Percentiles rank a stretch among this genome's conserved stretches.
Conservation (phyloP, 1,139 yeast species). For the Candida labiduridarum region DNA sequence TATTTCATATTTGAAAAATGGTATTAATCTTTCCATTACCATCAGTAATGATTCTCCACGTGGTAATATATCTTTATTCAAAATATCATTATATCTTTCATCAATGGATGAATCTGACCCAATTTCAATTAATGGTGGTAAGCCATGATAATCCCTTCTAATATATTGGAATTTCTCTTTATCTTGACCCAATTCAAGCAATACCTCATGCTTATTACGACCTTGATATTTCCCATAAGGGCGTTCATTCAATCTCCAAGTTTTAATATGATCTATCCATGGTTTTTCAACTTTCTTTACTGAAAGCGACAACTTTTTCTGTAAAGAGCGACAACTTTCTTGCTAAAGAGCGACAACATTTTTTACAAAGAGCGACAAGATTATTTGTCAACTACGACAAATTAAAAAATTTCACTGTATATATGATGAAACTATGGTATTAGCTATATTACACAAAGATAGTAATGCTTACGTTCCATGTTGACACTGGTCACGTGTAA, state of each 20-base stretch:
- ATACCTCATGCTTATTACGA: slow-evolving; percentile 53
- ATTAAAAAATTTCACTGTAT: too few relatives aligned
- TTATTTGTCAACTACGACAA: too few relatives aligned
- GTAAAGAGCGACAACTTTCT: too few relatives aligned
- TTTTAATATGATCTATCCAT: slow-evolving; percentile 53
- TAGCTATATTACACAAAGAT: too few relatives aligned
- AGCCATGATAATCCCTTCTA: slow-evolving; percentile 67
- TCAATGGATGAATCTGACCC: slow-evolving; percentile 41
- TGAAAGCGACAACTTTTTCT: too few relatives aligned
- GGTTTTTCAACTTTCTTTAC: too few relatives aligned
- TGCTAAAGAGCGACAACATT: too few relatives aligned
- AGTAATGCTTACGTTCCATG: too few relatives aligned
- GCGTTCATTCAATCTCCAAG: slow-evolving; percentile 78
- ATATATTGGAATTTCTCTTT: slow-evolving; percentile 56
- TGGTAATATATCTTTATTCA: slow-evolving; percentile 44
- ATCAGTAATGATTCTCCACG: slow-evolving; percentile 69
- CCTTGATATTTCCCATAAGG: slow-evolving; percentile 83
- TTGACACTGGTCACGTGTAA: too few relatives aligned
- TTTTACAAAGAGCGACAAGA: too few relatives aligned
- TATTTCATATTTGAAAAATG: slow-evolving; percentile 52
- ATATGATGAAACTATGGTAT: too few relatives aligned
- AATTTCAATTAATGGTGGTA: slow-evolving; percentile 56
- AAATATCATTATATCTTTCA: slow-evolving; percentile 42
- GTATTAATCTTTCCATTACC: slow-evolving; percentile 64
- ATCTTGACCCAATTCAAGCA: slow-evolving; percentile 57